These are phyloP conservation scores for Nicotiana undulata DNA, from an alignment of 257 asterid species.

Conservation along the genomic window DNA sequence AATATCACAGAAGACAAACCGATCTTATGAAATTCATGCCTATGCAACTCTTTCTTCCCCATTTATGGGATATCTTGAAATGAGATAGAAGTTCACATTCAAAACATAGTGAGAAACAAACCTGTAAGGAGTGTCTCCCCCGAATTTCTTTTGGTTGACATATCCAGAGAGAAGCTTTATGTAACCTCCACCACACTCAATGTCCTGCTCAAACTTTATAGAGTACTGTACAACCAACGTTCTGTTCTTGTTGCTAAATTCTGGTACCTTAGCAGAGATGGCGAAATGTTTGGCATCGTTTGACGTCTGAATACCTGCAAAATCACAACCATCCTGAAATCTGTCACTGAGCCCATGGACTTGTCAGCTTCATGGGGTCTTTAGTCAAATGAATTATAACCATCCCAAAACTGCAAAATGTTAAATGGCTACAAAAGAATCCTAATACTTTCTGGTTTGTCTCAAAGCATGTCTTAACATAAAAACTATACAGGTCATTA, in stretches of 20 bases:
- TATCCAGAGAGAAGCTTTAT: conserved; percentile 87
- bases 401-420: too few relatives aligned
- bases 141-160: conserved; percentile 93
- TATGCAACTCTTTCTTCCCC: neutral
- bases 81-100: too few relatives aligned
- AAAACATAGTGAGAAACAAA: conserved; percentile 7
- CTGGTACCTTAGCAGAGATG: conserved; percentile 89
- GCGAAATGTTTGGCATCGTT: conserved; percentile 85
- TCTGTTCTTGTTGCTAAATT: conserved; percentile 83
- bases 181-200: conserved; percentile 97
- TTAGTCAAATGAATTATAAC: neutral
- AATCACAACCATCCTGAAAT: neutral
- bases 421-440: neutral
- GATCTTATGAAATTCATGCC: neutral
- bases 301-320: conserved; percentile 83
- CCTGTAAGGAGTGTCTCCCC: conserved; percentile 99
- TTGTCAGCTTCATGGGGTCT: neutral
- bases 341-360: neutral
- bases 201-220: conserved; percentile 85
- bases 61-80: neutral
- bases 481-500: neutral
- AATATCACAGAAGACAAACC: neutral
- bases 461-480: neutral
- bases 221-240: conserved; percentile 88
- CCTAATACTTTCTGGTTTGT: neutral